A percentile compares a stretch with the other conserved stretches of the same genome.
phyloP scores from a whole-genome alignment of 129 eudicot genomes.

The Centaurea solstitialis region DNA sequence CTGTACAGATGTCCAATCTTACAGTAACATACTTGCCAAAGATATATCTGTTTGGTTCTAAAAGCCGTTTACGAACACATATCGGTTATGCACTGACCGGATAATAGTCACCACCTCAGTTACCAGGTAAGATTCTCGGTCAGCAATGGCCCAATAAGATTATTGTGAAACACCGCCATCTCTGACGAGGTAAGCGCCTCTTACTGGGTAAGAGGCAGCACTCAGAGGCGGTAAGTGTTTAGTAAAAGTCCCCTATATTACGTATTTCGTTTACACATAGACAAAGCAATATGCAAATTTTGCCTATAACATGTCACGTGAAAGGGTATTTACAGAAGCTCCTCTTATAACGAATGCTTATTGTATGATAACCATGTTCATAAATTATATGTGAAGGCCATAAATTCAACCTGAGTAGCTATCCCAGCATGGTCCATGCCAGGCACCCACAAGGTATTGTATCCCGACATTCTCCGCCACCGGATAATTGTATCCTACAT shows the following conservation, averaged over 20 bases:
- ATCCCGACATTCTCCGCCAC: slow-evolving; percentile 94
- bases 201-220: no score
- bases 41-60: background rate
- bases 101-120: background rate
- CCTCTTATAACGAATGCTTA: background rate
- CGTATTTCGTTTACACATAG: background rate
- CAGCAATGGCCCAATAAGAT: background rate
- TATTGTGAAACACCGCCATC: background rate
- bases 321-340: background rate
- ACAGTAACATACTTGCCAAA: background rate
- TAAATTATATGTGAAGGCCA: background rate
- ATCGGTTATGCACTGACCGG: background rate
- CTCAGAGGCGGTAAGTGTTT: no score
- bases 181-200: background rate
- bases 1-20: background rate
- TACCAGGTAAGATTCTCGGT: background rate
- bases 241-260: background rate
- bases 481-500: slow-evolving; percentile 91
- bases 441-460: slow-evolving; percentile 96
- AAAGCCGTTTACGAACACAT: background rate
- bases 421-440: slow-evolving; percentile 99
- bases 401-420: slow-evolving; percentile 84
- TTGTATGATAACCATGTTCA: background rate
- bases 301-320: background rate
- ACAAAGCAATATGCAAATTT: background rate